Evolutionary conservation across 768 basidiomycete genomes (phyloP), one percentile per base, ranked within the genome.

Genomic region (Boletus insuetus): DNA sequence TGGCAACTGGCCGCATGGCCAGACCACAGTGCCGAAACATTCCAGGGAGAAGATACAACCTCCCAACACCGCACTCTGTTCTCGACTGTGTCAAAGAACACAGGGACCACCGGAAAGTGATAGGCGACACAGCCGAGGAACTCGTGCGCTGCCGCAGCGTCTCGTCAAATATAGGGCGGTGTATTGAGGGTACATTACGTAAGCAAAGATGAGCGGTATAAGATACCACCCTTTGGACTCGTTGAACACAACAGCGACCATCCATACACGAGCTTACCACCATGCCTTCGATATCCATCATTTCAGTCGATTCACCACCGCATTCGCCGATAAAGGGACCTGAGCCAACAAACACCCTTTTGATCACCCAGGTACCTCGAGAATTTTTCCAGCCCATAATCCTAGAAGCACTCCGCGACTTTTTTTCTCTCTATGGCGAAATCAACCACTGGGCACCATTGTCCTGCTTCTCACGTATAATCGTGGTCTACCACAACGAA

Each of bases 401-500:
- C 56, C 77, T 94, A 22, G 72, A 79, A 12, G 80, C 88, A 17
- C 76, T 98, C 22, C 79, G 75, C 40, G 72, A 77, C 20, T 87
- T 95, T 66, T 98, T 98, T 67, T 76, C 75, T 4, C 65, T 77
- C 3, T 94, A 87, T 61, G 96, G 97, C 17, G 74, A 79, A 24
- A 84, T 99, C n/a, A 85, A 89, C 64, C 82, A 87, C 62, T 99
- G 95, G 94, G 91, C 89, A 1, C 93, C 94, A 4, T 72, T 98
- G 6, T 82, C 81, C 19, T 85, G 84, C 7, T 93, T 98, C 64
- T 82, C 84, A 1, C 80, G 95, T 29, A 86, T 94, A 32, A 82
- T 98, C 53, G 72, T 96, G 20, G 91, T 97, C 1, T 98, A 86
- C 67, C 76, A 79, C 24, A 66, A 69, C 13, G 84, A 85, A 17